Evolutionary conservation across 176 grass and related monocot genomes (phyloP).

Genomic region (Oryza glaberrima): DNA sequence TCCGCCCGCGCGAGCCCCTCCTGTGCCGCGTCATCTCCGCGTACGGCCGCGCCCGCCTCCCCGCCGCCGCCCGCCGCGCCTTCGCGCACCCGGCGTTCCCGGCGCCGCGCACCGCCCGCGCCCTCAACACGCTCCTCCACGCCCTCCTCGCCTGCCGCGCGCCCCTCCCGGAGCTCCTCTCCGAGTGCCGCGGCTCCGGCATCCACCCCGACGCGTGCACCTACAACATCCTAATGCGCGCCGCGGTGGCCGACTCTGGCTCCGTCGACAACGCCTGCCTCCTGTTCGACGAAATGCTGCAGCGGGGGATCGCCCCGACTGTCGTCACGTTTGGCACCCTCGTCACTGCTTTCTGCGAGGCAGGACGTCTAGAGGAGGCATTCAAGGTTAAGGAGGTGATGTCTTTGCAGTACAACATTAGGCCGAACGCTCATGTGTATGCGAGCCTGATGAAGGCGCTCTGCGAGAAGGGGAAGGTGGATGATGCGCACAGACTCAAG

Average conservation of each 20-base stretch:
- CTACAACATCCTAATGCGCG: constrained; percentile 58
- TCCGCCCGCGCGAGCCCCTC: constrained; percentile 37
- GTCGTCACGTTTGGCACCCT: constrained; percentile 64
- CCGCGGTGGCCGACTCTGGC: neutral
- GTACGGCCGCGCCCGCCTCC: constrained; percentile 59
- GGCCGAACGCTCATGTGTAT: constrained; percentile 57
- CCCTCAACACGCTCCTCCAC: constrained; percentile 67
- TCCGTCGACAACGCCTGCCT: constrained; percentile 32
- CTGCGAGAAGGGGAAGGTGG: constrained; percentile 49
- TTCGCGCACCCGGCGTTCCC: constrained; percentile 60
- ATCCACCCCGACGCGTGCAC: constrained; percentile 45
- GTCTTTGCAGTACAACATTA: constrained; percentile 31
- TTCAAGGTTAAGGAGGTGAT: constrained; percentile 57
- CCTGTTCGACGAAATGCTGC: constrained; percentile 74
- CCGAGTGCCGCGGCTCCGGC: constrained; percentile 26
- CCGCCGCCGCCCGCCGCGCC: constrained; percentile 35
- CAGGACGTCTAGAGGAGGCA: constrained; percentile 42
- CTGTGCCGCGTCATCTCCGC: constrained; percentile 58
- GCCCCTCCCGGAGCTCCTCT: constrained; percentile 19
- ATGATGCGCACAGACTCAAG: constrained; percentile 53
- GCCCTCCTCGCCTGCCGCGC: constrained; percentile 43
- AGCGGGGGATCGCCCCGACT: constrained; percentile 37
- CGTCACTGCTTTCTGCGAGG: constrained; percentile 42
- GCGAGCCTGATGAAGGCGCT: constrained; percentile 64
- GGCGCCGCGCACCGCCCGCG: constrained; percentile 46